phyloP scores from a whole-genome alignment of 768 basidiomycete genomes.

The Coprinellus aureogranulatus region DNA sequence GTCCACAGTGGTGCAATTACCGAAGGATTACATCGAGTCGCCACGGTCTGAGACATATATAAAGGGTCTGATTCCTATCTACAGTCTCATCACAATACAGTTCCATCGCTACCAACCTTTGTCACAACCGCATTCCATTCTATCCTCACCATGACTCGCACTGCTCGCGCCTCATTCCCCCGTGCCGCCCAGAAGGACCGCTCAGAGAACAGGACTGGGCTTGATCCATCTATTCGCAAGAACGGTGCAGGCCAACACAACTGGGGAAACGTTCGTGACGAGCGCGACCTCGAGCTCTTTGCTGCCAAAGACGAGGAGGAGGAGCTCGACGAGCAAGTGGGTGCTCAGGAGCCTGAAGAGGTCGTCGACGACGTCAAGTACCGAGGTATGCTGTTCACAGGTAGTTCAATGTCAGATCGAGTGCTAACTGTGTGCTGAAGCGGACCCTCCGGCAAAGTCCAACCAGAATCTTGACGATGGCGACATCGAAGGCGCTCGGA shows the following conservation, averaged over 20 bases:
- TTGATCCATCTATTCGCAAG: slow-evolving; percentile 71
- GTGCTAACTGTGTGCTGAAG: background rate
- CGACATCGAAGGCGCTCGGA: slow-evolving; percentile 59
- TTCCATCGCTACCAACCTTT: slow-evolving; percentile 12
- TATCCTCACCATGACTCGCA: slow-evolving; percentile 66
- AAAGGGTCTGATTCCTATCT: background rate
- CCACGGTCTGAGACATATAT: background rate
- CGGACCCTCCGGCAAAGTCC: background rate
- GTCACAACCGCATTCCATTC: slow-evolving; percentile 11
- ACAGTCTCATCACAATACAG: slow-evolving; percentile 18
- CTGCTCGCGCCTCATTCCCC: slow-evolving; percentile 68
- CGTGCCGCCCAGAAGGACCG: slow-evolving; percentile 75
- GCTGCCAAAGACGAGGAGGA: slow-evolving; percentile 57
- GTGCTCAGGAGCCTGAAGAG: slow-evolving; percentile 19
- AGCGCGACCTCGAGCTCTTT: slow-evolving; percentile 57
- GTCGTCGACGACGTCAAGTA: slow-evolving; percentile 6
- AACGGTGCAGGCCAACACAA: slow-evolving; percentile 79
- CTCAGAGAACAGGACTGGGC: slow-evolving; percentile 74
- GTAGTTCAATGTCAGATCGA: background rate
- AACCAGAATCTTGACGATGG: slow-evolving; percentile 46
- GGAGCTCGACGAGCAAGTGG: slow-evolving; percentile 33
- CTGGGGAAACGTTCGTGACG: slow-evolving; percentile 75
- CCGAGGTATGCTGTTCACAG: background rate
- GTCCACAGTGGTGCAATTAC: background rate
- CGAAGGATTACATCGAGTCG: background rate